Conservation (phyloP, 345 rosid genomes). For the Eucalyptus sp. region DNA sequence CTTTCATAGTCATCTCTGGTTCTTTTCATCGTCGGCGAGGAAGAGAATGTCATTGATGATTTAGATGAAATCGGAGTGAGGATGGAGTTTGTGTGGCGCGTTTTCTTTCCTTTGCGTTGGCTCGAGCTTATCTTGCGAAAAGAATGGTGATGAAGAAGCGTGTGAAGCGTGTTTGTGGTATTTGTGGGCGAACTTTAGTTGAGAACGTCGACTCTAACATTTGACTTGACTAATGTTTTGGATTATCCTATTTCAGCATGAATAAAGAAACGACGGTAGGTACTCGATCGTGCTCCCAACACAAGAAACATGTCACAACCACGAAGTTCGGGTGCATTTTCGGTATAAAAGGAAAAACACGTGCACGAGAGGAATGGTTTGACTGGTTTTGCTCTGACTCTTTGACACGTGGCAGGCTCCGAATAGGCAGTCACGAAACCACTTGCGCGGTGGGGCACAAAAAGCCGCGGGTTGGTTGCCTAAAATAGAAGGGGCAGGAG, state of each 20-base stretch:
- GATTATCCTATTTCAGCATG: not conserved
- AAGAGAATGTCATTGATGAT: not conserved
- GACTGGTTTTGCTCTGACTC: not conserved
- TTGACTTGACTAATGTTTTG: not conserved
- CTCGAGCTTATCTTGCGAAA: not conserved
- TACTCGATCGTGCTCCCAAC: not conserved
- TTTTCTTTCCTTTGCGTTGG: not conserved
- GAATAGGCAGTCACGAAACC: not conserved
- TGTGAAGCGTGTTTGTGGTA: not conserved
- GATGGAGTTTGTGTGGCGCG: not conserved
- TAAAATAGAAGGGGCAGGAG: not conserved
- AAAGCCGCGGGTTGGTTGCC: not conserved
- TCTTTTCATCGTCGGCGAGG: constrained; percentile 20
- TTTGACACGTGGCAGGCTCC: not conserved
- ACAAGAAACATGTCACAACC: not conserved
- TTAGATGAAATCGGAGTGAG: not conserved
- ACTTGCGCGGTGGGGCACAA: not conserved
- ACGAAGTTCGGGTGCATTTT: not conserved
- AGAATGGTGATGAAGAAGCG: not conserved
- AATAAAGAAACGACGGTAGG: not conserved
- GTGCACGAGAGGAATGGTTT: not conserved
- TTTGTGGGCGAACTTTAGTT: not conserved
- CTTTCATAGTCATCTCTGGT: constrained; percentile 10
- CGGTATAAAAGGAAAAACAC: not conserved
- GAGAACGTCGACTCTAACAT: not conserved